Evolutionary conservation across 371 early-diverging fungal species (phyloP), one percentile per base, ranked within the genome.

Genomic region (Mortierella sp.): DNA sequence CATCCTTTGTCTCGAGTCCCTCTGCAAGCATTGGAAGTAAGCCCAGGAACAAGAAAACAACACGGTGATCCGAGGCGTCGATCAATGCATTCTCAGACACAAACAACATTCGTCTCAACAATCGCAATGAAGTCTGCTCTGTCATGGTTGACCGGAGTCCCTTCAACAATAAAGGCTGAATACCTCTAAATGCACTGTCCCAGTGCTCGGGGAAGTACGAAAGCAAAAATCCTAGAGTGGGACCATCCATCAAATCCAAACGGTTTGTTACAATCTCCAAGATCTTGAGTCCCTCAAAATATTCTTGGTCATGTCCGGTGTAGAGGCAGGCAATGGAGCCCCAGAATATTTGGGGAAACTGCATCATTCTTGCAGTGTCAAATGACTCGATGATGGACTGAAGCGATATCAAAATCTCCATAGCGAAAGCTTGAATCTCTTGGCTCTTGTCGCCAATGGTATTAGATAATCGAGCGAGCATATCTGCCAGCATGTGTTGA

Each of bases 351-450:
- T 95, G 94, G 8, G 96, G 96, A 66, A 92, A 92, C 61, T 88
- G 87, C 38, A 87, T 85, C 59, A 94, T 86, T 52, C 89, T 84
- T 10, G 85, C 82, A 3, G 81, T 74, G 50, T 89, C 89, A 70
- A 96, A 87, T 1, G 84, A 78, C 19, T 87, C 88, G 8, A 94
- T 86, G 19, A 94, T 92, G 0, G 90, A 86, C 32, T 91, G 88
- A 10, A 97, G 72, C 0, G 96, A 94, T 11, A 90, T 77, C 24
- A 98, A 81, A 10, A 97, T 95, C 33, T 97, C 97, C 68, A 95
- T 84, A 0, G 97, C 91, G 86, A 96, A 97, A 0, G 93, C 94
- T 61, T 95, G 95, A 28, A 96, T 90, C 21, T 97, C 97, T 5
- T 89, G 89, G 0, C 92, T 88, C 55, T 88, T 88, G 71, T 97